phyloP scores from a whole-genome alignment of 192 early-diverging fungal genomes.

The Coemansia sp. region DNA sequence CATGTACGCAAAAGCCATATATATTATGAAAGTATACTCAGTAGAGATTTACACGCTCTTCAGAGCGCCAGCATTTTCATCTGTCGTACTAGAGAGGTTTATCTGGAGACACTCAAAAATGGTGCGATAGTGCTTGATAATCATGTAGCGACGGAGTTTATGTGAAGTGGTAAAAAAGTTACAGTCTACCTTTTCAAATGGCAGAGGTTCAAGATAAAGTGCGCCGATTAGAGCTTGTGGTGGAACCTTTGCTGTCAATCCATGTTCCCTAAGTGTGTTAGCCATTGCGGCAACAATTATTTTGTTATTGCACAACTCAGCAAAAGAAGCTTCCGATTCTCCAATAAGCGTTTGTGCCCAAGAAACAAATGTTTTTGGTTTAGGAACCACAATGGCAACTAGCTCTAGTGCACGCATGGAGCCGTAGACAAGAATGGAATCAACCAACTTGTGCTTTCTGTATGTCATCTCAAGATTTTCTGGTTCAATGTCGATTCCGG shows the following conservation, averaged over 20 bases:
- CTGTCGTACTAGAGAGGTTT: too few relatives aligned
- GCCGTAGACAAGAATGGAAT: slow-evolving; percentile 86
- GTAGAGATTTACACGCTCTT: too few relatives aligned
- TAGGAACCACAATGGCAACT: slow-evolving; percentile 86
- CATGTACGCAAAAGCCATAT: too few relatives aligned
- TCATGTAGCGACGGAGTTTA: background rate
- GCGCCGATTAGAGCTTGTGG: slow-evolving; percentile 68
- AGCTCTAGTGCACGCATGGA: slow-evolving; percentile 70
- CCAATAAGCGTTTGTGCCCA: slow-evolving; percentile 56
- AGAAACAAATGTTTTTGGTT: slow-evolving; percentile 54
- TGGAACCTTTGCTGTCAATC: slow-evolving; percentile 26
- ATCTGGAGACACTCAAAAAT: background rate
- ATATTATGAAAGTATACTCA: too few relatives aligned
- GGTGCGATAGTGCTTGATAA: background rate
- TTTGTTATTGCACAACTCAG: slow-evolving; percentile 52
- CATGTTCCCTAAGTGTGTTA: slow-evolving; percentile 56
- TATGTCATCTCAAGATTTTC: slow-evolving; percentile 83
- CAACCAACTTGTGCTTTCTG: slow-evolving; percentile 64
- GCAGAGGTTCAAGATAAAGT: slow-evolving; percentile 62
- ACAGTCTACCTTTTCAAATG: slow-evolving; percentile 65
- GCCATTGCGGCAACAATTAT: slow-evolving; percentile 57
- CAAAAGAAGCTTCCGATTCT: slow-evolving; percentile 32
- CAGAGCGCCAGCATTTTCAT: too few relatives aligned
- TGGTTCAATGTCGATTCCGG: slow-evolving; percentile 83
- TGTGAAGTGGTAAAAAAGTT: slow-evolving; percentile 51